phyloP scores from a whole-genome alignment of 1,284 basidiomycete genomes.

The Tylopilus orsonianus region DNA sequence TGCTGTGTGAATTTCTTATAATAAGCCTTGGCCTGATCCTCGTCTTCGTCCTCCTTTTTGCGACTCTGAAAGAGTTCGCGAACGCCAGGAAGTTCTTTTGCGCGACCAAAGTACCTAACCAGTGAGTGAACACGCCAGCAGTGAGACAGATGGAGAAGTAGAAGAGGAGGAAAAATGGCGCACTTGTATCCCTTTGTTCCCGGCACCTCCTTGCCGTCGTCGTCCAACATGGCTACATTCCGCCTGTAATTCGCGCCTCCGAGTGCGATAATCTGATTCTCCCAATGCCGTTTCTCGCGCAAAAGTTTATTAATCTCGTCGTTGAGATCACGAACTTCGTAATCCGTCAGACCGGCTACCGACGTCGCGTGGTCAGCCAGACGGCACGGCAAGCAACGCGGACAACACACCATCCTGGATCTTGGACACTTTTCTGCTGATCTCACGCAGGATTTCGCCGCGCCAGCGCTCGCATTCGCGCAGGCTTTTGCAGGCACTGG shows the following conservation, averaged over 20 bases:
- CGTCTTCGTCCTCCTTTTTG: constrained; percentile 82
- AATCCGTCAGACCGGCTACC: constrained; percentile 88
- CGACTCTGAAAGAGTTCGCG: constrained; percentile 88
- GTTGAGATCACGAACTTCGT: constrained; percentile 87
- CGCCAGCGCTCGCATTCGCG: constrained; percentile 95
- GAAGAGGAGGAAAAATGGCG: constrained; percentile 35
- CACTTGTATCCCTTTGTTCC: constrained; percentile 99
- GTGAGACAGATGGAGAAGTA: not conserved
- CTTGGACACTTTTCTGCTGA: constrained; percentile 94
- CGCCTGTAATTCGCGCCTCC: constrained; percentile 96
- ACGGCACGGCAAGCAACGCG: too few relatives aligned
- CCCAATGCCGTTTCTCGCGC: constrained; percentile 96
- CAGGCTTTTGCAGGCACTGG: constrained; percentile 86
- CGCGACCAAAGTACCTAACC: constrained; percentile 91
- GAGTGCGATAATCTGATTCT: constrained; percentile 92
- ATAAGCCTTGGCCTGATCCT: constrained; percentile 72
- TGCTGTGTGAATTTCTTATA: constrained; percentile 91
- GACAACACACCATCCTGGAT: constrained; percentile 94
- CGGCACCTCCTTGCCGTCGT: constrained; percentile 92
- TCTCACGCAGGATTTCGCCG: constrained; percentile 92
- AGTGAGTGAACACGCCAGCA: constrained; percentile 6
- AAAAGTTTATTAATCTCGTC: constrained; percentile 98
- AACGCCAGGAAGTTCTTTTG: constrained; percentile 95
- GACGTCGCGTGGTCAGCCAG: not conserved
- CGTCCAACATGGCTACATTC: constrained; percentile 88